These are phyloP conservation scores for Paramecium caudatum DNA, from an alignment of 73 alveolate species.

Conservation along the genomic window DNA sequence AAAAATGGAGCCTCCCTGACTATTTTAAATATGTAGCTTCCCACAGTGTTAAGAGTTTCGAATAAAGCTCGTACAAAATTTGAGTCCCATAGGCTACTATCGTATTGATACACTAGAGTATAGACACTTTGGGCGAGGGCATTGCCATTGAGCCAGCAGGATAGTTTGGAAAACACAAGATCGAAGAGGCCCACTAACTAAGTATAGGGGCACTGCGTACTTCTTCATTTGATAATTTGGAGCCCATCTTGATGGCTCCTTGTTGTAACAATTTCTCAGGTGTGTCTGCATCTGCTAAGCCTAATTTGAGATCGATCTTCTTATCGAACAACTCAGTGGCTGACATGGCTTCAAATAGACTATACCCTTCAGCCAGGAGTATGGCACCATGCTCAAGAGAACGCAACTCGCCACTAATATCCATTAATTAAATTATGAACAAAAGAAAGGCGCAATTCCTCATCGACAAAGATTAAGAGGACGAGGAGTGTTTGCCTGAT, in stretches of 20 bases:
- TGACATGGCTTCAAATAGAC: slow-evolving; percentile 60
- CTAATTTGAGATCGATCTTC: slow-evolving; percentile 53
- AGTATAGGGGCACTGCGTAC: neutral
- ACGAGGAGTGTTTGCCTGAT: neutral
- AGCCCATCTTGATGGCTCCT: neutral
- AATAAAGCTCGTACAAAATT: slow-evolving; percentile 6
- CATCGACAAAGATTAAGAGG: neutral
- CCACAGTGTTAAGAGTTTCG: slow-evolving; percentile 23
- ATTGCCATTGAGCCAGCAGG: slow-evolving; percentile 54
- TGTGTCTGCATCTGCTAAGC: slow-evolving; percentile 55
- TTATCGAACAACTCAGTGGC: slow-evolving; percentile 60
- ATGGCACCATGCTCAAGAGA: slow-evolving; percentile 37
- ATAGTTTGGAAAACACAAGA: neutral
- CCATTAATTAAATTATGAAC: slow-evolving; percentile 62
- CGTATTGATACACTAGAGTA: slow-evolving; percentile 39
- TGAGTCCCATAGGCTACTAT: slow-evolving; percentile 18
- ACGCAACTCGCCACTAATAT: slow-evolving; percentile 23
- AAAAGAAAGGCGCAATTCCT: neutral
- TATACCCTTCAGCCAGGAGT: slow-evolving; percentile 46
- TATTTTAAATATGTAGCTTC: slow-evolving; percentile 9
- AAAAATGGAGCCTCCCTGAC: slow-evolving; percentile 57
- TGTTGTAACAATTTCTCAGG: slow-evolving; percentile 12
- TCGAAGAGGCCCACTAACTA: slow-evolving; percentile 48
- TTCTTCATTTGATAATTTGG: slow-evolving; percentile 32
- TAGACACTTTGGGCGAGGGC: slow-evolving; percentile 56